Evolutionary conservation across 345 rosid species (phyloP).

Genomic region (Crucihimalaya himalaica): DNA sequence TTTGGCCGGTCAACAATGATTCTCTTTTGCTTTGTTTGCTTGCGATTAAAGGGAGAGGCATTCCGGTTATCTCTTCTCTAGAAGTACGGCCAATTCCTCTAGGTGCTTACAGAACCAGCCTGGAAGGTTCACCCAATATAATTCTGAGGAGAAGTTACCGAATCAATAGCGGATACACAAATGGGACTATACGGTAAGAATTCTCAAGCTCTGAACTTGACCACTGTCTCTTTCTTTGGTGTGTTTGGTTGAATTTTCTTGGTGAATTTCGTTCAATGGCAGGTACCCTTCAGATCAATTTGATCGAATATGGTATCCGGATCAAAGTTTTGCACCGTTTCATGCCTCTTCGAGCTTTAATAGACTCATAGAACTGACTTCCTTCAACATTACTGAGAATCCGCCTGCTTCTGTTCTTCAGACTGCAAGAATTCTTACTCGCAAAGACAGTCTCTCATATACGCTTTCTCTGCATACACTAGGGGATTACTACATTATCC

Average conservation of each 20-base stretch:
- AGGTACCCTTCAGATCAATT: conserved; percentile 83
- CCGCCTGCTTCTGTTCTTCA: conserved; percentile 74
- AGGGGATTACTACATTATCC: conserved; percentile 67
- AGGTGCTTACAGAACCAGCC: conserved; percentile 60
- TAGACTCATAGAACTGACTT: conserved; percentile 36
- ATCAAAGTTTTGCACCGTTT: conserved; percentile 58
- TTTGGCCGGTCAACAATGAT: conserved; percentile 61
- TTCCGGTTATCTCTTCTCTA: conserved; percentile 75
- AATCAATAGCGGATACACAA: conserved; percentile 66
- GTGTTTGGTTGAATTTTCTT: conserved; percentile 7
- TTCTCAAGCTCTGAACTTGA: background rate
- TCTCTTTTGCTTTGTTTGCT: conserved; percentile 57
- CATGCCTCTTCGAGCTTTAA: conserved; percentile 55
- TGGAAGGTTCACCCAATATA: conserved; percentile 45
- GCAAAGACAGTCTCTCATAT: conserved; percentile 58
- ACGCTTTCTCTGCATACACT: conserved; percentile 47
- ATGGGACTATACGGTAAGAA: conserved; percentile 60
- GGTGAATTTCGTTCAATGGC: conserved; percentile 20
- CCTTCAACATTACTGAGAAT: conserved; percentile 52
- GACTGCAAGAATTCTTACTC: conserved; percentile 70
- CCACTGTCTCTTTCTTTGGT: background rate
- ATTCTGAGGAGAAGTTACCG: conserved; percentile 64
- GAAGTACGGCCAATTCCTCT: conserved; percentile 80
- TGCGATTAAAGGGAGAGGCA: conserved; percentile 51
- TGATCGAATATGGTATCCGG: conserved; percentile 91